Base-by-base conservation (phyloP, 805 yeast genomes). In the Metschnikowia baotianmanensis region DNA sequence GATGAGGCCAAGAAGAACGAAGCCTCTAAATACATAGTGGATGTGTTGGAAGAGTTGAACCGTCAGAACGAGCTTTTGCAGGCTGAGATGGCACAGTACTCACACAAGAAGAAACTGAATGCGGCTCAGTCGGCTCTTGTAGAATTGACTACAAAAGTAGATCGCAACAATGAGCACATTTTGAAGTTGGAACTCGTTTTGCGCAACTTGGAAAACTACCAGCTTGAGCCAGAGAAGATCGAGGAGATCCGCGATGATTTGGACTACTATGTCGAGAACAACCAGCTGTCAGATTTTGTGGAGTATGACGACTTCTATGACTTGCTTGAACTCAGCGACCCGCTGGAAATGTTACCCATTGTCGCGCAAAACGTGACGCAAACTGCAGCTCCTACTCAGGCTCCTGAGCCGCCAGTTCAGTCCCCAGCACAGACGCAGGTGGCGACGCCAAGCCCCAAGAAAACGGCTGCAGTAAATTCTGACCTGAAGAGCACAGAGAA, bases 261-360 rank as follows among this genome's bases (percentile, higher is more conserved):
- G 59, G 86, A 78, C 52, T 91, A 93, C 66, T 90, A 87, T 61
- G 93, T 93, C 22, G 98, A 93, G 52, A 85, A 88, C 48, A 91
- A 91, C 58, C 93, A 85, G 62, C 96, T 89, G 41, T 90, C 82
- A 4, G 96, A 90, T 55, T 91, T 89, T 61, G 83, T 90, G 24
- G 97, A 89, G 57, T 96, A 91, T 62, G 96, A 90, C 53, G 89
- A 87, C 11, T 78, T 91, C 46, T 93, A 91, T 63, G 97, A 93
- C 52, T 87, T 82, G 45, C 74, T 93, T 52, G 89, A 83, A 31
- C 75, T 89, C 31, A 81, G 74, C 44, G 83, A 80, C 28, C 31
- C 43, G 27, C 24, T 40, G 21, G 50, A 48, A 29, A 35, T 43
- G 7, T 29, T 20, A n/a, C 42, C 39, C 6, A 10, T 34, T 6